These are phyloP conservation scores for Tricholoma furcatifolium DNA, from an alignment of 768 basidiomycete species.

Conservation along the genomic window DNA sequence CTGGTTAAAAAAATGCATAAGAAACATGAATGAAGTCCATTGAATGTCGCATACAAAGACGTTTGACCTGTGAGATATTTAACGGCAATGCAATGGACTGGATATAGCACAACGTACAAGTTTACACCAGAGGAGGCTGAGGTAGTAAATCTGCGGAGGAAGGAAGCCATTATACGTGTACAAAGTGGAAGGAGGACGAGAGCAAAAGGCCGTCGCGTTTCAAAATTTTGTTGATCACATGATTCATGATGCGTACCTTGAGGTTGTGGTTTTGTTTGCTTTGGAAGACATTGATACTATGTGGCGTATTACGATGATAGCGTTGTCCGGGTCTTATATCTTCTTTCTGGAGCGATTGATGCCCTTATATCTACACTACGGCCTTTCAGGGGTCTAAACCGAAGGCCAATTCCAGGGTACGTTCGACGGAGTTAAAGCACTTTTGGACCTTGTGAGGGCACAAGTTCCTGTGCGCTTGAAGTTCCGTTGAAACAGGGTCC, in stretches of 20 bases:
- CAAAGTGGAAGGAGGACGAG: background rate
- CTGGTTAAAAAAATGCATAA: constrained; percentile 28
- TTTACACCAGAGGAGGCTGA: constrained; percentile 41
- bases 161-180: constrained; percentile 40
- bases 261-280: background rate
- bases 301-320: background rate
- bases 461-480: too few relatives aligned
- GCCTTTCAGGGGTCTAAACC: too few relatives aligned
- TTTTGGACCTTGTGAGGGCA: too few relatives aligned
- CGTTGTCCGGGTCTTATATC: background rate
- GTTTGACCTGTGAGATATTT: constrained; percentile 28
- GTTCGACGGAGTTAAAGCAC: too few relatives aligned
- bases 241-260: constrained; percentile 11
- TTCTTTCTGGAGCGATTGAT: too few relatives aligned
- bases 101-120: constrained; percentile 31
- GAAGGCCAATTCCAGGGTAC: too few relatives aligned
- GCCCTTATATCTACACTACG: too few relatives aligned
- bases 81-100: constrained; percentile 1
- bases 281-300: background rate
- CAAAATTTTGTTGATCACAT: constrained; percentile 16
- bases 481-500: too few relatives aligned
- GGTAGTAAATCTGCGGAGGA: constrained; percentile 51
- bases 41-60: constrained; percentile 31
- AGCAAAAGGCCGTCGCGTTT: background rate
- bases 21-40: background rate